Evolutionary conservation across 1,139 yeast species (phyloP).

Genomic region (Kodamaea derodonti): DNA sequence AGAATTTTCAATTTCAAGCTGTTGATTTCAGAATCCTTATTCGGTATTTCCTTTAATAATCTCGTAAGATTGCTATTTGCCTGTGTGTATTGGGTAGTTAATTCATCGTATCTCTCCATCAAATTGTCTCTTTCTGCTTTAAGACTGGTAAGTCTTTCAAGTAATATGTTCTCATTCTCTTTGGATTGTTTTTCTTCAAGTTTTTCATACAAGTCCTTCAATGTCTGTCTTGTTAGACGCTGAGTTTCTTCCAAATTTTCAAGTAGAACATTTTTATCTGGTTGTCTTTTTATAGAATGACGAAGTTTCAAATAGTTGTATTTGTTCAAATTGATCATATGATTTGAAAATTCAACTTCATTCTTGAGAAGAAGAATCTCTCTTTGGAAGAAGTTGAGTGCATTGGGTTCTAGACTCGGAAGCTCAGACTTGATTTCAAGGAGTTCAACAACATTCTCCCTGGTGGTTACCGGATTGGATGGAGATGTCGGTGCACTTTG

Average conservation of each 20-base stretch:
- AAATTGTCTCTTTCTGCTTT: constrained; percentile 4
- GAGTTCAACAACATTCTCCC: no score
- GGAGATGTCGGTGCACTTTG: no score
- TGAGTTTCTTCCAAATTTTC: constrained; percentile 3
- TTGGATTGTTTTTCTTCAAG: not conserved
- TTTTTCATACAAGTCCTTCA: constrained; percentile 1
- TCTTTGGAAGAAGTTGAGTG: constrained; percentile 48
- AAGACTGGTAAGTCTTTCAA: constrained; percentile 1
- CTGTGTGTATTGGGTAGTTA: not conserved
- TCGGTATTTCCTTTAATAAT: constrained; percentile 22
- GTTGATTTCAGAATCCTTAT: constrained; percentile 24
- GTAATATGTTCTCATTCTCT: not conserved
- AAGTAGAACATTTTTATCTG: not conserved
- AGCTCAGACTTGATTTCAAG: no score
- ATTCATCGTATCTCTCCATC: constrained; percentile 1
- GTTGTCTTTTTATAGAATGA: not conserved
- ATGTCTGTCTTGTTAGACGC: not conserved
- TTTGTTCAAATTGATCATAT: constrained; percentile 50
- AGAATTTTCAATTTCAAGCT: constrained; percentile 10
- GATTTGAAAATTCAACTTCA: constrained; percentile 60
- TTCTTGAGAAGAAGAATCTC: constrained; percentile 56
- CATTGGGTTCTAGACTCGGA: constrained; percentile 10
- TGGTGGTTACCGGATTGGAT: no score
- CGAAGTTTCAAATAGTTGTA: constrained; percentile 31
- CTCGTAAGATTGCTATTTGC: constrained; percentile 16